These are phyloP conservation scores for Mercurialis annua DNA, from an alignment of 345 rosid species.

Conservation along the genomic window DNA sequence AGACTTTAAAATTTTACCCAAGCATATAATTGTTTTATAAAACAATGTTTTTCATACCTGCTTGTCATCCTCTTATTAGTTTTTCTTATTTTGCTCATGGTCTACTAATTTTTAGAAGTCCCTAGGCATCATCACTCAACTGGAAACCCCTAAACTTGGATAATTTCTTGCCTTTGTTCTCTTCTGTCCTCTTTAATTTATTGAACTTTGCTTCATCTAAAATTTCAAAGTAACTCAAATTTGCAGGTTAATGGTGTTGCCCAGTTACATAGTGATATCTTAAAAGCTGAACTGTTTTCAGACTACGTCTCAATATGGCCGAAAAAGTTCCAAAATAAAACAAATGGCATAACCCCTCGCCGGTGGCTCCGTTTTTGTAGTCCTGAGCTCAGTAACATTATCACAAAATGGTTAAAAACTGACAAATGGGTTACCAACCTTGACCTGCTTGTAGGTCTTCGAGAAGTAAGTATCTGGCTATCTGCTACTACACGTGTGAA, in stretches of 20 bases:
- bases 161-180: neutral
- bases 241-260: conserved; percentile 97
- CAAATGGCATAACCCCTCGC: conserved; percentile 96
- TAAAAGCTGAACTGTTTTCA: conserved; percentile 79
- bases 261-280: conserved; percentile 89
- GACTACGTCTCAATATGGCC: conserved; percentile 97
- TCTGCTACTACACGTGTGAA: neutral
- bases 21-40: neutral
- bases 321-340: conserved; percentile 87
- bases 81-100: neutral
- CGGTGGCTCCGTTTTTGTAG: conserved; percentile 96
- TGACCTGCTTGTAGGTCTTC: conserved; percentile 81
- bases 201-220: neutral
- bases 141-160: neutral
- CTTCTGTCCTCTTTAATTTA: conserved; percentile 5
- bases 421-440: conserved; percentile 88
- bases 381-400: conserved; percentile 90
- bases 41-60: neutral
- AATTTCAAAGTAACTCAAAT: neutral
- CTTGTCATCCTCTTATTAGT: neutral
- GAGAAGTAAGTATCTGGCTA: conserved; percentile 43
- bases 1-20: conserved; percentile 1
- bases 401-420: conserved; percentile 87
- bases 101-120: neutral
- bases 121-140: neutral